Evolutionary conservation across 306 rosid genomes (phyloP), one percentile per base, ranked within the genome.

Genomic region (Crotalaria pallida): DNA sequence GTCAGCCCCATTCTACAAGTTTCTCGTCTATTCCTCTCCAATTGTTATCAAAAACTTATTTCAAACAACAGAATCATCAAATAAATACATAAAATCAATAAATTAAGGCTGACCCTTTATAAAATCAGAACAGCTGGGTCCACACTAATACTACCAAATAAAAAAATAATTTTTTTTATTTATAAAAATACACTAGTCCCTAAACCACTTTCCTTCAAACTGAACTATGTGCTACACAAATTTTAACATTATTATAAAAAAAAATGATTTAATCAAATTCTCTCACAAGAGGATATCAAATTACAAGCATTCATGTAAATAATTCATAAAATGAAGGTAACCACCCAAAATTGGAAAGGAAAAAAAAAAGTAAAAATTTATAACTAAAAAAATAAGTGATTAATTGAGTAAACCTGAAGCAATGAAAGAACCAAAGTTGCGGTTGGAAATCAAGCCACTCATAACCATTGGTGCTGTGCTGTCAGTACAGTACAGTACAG

Each of bases 391-490:
- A 19, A 17, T 2, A 2, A 10, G 51, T 0, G 10, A 29, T 56
- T 3, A 31, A 15, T 3, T 15, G 19, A 55, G 60, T 38, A 0
- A 74, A 91, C 93, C 83, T 68, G 93, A 75, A 59, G 80, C 79
- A 51, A 82, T 1, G 66, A 86, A 78, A 5, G 88, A 92, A 80
- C 83, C 79, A 60, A 92, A 86, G 64, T 82, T 79, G 61, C 92
- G 87, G 79, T 85, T 84, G 45, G 93, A 88, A 58, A 93, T 79
- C 17, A 87, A 78, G 72, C 88, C 85, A 13, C 84, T 87, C 72
- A 93, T 82, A 71, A 87, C 87, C 96, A 93, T 93, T 80, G 77
- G 10, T 10, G 23, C 12, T 7, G n/a, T 17, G 45, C 18, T 29
- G 67, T 10, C 0, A 18, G 0, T 15, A 9, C n/a, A 7, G 60